Percentiles rank a stretch among this genome's conserved stretches.
Conservation (phyloP, 768 basidiomycete genomes). For the Tricholoma hemisulphureum region DNA sequence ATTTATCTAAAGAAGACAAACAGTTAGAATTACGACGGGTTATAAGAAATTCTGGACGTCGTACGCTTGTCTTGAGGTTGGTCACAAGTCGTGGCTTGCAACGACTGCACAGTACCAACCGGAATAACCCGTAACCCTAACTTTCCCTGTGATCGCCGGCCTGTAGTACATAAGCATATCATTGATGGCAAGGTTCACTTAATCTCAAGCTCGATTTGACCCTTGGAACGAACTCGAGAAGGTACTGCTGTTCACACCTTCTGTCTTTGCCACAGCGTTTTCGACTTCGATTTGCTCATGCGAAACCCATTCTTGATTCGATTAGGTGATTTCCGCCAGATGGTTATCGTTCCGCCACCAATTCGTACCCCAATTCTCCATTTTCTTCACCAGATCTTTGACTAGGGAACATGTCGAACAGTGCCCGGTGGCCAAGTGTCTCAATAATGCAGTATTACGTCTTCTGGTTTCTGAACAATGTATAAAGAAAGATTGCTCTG, state of each 20-base stretch:
- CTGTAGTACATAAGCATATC: too few relatives aligned
- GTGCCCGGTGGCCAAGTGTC: neutral
- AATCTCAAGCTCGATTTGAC: neutral
- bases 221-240: neutral
- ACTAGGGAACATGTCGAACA: neutral
- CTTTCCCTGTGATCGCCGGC: slow-evolving; percentile 17
- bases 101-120: slow-evolving; percentile 37
- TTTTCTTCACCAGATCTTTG: neutral
- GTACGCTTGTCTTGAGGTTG: slow-evolving; percentile 48
- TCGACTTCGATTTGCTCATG: neutral
- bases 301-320: neutral
- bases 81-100: slow-evolving; percentile 38
- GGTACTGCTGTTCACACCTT: neutral
- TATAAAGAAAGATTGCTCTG: slow-evolving; percentile 4
- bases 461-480: neutral
- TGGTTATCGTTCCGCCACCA: neutral
- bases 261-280: neutral
- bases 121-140: slow-evolving; percentile 40
- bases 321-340: neutral
- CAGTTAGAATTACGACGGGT: neutral
- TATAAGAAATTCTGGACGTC: slow-evolving; percentile 7
- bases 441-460: neutral
- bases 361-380: neutral
- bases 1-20: slow-evolving; percentile 49
- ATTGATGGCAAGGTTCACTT: too few relatives aligned